A percentile compares a stretch with the other conserved stretches of the same genome.
These are phyloP conservation scores for Pythium volutum DNA, from an alignment of 352 stramenopile species.

Conservation along the genomic window DNA sequence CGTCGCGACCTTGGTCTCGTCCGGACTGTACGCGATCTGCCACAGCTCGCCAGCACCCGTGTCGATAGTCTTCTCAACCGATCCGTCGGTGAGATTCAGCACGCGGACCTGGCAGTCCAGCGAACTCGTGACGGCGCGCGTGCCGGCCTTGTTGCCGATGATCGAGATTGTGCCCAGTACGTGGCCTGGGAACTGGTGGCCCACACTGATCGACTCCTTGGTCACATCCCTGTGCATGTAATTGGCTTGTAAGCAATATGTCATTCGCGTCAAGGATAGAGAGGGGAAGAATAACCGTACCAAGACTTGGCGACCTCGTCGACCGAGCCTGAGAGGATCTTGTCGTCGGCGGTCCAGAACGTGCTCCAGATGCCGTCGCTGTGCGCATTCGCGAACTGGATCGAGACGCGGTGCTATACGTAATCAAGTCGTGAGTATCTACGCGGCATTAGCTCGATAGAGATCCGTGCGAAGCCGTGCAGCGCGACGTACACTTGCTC, in stretches of 20 bases:
- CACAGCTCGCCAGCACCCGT: constrained; percentile 84
- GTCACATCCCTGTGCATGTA: constrained; percentile 46
- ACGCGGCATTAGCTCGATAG: not conserved
- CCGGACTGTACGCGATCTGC: constrained; percentile 81
- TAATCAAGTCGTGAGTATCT: not conserved
- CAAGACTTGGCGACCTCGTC: constrained; percentile 87
- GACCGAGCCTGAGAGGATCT: constrained; percentile 85
- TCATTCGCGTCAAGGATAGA: not conserved
- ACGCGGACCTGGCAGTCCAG: constrained; percentile 83
- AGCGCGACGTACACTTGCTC: constrained; percentile 24
- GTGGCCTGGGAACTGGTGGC: constrained; percentile 81
- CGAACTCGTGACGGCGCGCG: constrained; percentile 74
- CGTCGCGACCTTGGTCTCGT: constrained; percentile 78
- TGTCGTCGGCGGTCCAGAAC: constrained; percentile 85
- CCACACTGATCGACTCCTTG: constrained; percentile 65
- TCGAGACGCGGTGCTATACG: constrained; percentile 70
- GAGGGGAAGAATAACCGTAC: constrained; percentile 28
- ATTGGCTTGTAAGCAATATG: not conserved
- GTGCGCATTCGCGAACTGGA: constrained; percentile 81
- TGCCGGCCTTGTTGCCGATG: constrained; percentile 75
- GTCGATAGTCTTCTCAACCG: constrained; percentile 83
- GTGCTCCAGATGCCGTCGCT: constrained; percentile 88
- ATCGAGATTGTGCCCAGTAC: constrained; percentile 86
- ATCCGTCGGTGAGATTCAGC: constrained; percentile 66
- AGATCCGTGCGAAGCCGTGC: not conserved